Conservation (phyloP, 345 rosid species). For the Arabidopsis arenosa region DNA sequence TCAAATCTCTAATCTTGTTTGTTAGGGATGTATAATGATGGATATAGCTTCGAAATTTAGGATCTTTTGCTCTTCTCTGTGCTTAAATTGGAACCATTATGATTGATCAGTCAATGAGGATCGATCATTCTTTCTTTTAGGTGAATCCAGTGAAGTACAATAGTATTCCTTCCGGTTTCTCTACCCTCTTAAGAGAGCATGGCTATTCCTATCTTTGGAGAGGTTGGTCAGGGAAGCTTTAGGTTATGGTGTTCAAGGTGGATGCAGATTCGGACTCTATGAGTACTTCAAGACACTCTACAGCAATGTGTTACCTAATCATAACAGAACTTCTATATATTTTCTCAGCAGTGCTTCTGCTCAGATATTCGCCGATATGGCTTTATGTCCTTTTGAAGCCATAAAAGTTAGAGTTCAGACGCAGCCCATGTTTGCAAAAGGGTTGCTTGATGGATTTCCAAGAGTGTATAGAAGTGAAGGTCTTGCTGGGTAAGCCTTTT, state of each 20-base stretch:
- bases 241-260: slow-evolving; percentile 73
- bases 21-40: slow-evolving; percentile 6
- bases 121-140: slow-evolving; percentile 40
- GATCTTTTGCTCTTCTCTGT: background rate
- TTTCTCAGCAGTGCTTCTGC: slow-evolving; percentile 73
- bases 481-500: slow-evolving; percentile 51
- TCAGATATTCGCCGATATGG: slow-evolving; percentile 62
- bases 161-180: slow-evolving; percentile 55
- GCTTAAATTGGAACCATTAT: background rate
- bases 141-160: slow-evolving; percentile 61
- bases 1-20: background rate
- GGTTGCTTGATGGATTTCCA: slow-evolving; percentile 65
- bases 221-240: slow-evolving; percentile 70
- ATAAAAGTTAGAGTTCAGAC: slow-evolving; percentile 65
- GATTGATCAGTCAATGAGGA: slow-evolving; percentile 21
- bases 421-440: slow-evolving; percentile 64
- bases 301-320: slow-evolving; percentile 50
- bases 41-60: slow-evolving; percentile 16
- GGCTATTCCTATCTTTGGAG: slow-evolving; percentile 63
- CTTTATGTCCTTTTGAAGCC: slow-evolving; percentile 73
- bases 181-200: slow-evolving; percentile 56
- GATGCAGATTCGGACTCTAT: slow-evolving; percentile 63
- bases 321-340: slow-evolving; percentile 56
- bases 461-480: slow-evolving; percentile 61
- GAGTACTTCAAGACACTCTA: slow-evolving; percentile 66